Evolutionary conservation across 192 early-diverging fungal genomes (phyloP).

Genomic region (Phycomyces nitens): DNA sequence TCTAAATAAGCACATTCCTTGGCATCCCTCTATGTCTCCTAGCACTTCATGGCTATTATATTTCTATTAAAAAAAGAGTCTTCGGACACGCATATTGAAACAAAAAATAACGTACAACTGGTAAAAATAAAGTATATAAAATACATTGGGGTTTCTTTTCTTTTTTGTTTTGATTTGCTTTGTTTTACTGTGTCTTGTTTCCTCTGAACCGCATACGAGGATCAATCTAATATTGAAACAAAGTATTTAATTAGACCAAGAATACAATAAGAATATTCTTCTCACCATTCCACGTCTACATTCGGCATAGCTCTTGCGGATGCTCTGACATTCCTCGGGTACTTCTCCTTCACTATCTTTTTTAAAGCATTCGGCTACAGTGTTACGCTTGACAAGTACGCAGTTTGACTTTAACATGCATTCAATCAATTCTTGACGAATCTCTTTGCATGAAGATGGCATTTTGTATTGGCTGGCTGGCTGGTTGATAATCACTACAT

Average conservation of each 20-base stretch:
- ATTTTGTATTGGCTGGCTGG: constrained; percentile 25
- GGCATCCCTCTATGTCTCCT: no score
- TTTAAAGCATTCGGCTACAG: constrained; percentile 50
- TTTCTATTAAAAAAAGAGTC: no score
- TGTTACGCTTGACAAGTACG: constrained; percentile 43
- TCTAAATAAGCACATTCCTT: no score
- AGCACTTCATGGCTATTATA: no score
- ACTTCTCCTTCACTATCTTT: constrained; percentile 46
- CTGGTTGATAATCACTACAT: no score
- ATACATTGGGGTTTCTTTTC: no score
- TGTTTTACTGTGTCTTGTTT: constrained; percentile 40
- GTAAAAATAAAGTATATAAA: no score
- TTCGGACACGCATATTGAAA: no score
- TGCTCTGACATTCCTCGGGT: constrained; percentile 50
- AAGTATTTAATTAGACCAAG: neutral
- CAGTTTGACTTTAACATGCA: constrained; percentile 59
- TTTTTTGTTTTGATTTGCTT: constrained; percentile 4
- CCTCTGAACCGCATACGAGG: constrained; percentile 48
- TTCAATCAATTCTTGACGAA: constrained; percentile 50
- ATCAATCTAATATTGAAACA: constrained; percentile 37
- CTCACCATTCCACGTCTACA: constrained; percentile 55
- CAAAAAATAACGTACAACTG: no score
- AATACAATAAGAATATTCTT: neutral
- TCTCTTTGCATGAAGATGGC: constrained; percentile 59
- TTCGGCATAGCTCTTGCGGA: constrained; percentile 54